Evolutionary conservation across 2,329 filamentous ascomycete genomes (phyloP).

Genomic region (Xylaria sp.): DNA sequence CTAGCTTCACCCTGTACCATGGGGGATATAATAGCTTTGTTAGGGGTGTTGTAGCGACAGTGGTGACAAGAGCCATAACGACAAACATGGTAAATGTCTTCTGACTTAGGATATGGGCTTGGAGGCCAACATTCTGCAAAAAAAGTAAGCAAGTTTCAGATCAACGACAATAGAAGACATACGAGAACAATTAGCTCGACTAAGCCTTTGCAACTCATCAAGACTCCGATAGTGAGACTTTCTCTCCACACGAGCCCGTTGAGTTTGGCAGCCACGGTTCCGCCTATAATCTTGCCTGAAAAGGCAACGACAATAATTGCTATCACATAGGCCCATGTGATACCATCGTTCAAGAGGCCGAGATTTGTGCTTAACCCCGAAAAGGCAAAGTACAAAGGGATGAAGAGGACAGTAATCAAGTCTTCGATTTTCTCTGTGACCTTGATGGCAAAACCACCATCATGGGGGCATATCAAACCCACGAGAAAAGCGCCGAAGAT

Average conservation of each 20-base stretch:
- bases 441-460: conserved; percentile 90
- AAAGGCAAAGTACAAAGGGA: conserved; percentile 93
- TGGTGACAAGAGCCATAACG: conserved; percentile 83
- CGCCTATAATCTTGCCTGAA: conserved; percentile 84
- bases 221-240: conserved; percentile 83
- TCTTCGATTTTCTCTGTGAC: conserved; percentile 96
- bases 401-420: conserved; percentile 82
- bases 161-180: conserved; percentile 51
- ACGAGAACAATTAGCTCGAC: conserved; percentile 96
- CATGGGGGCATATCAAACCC: conserved; percentile 89
- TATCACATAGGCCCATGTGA: conserved; percentile 90
- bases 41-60: conserved; percentile 77
- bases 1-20: conserved; percentile 79
- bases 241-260: conserved; percentile 91
- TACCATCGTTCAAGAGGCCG: conserved; percentile 82
- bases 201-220: conserved; percentile 98
- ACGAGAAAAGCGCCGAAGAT: conserved; percentile 95
- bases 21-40: conserved; percentile 75
- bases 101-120: conserved; percentile 76
- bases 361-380: conserved; percentile 91
- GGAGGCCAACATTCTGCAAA: conserved; percentile 72
- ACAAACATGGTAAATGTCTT: conserved; percentile 84
- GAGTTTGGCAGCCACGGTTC: conserved; percentile 78
- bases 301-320: conserved; percentile 86
- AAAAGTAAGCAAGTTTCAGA: conserved; percentile 30